These are phyloP conservation scores for Cryphonectria carpinicola DNA, from an alignment of 2,329 filamentous ascomycete species.

Conservation along the genomic window DNA sequence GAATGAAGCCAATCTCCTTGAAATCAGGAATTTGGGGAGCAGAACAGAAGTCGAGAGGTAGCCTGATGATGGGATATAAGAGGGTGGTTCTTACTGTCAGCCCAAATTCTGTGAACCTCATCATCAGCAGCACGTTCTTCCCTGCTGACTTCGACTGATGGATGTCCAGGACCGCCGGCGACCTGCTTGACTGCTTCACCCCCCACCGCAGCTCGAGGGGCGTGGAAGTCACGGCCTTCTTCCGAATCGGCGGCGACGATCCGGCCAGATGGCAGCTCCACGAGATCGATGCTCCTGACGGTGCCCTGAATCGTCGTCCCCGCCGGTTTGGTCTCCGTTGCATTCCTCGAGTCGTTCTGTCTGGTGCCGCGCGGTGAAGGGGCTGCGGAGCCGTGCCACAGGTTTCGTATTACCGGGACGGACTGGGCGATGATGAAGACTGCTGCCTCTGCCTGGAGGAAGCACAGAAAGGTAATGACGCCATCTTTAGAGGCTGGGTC, in stretches of 20 bases:
- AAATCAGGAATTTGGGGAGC: background rate
- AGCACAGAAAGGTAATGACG: constrained; percentile 11
- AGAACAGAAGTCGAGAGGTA: background rate
- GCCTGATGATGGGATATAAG: background rate
- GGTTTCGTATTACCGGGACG: constrained; percentile 21
- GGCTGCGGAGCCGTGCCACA: background rate
- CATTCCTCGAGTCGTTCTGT: background rate
- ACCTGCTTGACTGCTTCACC: background rate
- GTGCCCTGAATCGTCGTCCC: too few relatives aligned
- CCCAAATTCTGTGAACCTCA: constrained; percentile 20
- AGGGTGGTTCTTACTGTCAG: constrained; percentile 2
- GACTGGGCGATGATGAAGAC: constrained; percentile 25
- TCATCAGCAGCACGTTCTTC: background rate
- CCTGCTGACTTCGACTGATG: background rate
- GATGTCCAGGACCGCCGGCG: background rate
- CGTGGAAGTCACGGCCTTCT: constrained; percentile 13
- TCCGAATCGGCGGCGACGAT: constrained; percentile 24
- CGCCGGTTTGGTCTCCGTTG: background rate
- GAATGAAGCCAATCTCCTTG: background rate
- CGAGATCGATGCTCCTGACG: constrained; percentile 17
- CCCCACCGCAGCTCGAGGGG: background rate
- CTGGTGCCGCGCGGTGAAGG: background rate
- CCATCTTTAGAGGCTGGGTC: constrained; percentile 3
- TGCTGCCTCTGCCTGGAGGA: constrained; percentile 23
- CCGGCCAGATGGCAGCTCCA: constrained; percentile 19